These are phyloP conservation scores for Talaromyces nanjingensis DNA, from an alignment of 495 filamentous ascomycete genomes.

Conservation along the genomic window DNA sequence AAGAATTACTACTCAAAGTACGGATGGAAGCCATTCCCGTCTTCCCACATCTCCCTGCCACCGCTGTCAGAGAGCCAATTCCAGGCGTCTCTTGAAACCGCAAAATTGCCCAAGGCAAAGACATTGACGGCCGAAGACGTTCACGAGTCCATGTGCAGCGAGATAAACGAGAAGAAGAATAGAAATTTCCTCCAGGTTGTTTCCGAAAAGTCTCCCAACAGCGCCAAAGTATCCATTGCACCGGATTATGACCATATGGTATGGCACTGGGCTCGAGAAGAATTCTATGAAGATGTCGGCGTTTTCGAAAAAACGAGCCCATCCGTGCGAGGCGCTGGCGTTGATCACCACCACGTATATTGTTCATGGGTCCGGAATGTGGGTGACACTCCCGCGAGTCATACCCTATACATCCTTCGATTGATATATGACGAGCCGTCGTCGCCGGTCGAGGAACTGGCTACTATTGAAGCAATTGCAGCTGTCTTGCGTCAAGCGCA, in stretches of 20 bases:
- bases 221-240: constrained; percentile 53
- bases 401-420: constrained; percentile 72
- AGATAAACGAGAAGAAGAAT: constrained; percentile 23
- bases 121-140: constrained; percentile 25
- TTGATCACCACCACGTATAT: constrained; percentile 53
- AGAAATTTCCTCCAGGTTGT: constrained; percentile 24
- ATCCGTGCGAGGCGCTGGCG: constrained; percentile 60
- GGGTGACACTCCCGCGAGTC: constrained; percentile 45
- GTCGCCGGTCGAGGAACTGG: constrained; percentile 30
- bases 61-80: constrained; percentile 26
- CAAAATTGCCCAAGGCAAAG: constrained; percentile 15
- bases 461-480: constrained; percentile 36
- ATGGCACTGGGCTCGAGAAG: constrained; percentile 86
- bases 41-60: constrained; percentile 60
- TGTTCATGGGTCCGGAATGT: constrained; percentile 77
- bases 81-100: constrained; percentile 10
- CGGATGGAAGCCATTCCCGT: constrained; percentile 73
- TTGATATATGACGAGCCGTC: constrained; percentile 59
- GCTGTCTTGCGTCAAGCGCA: constrained; percentile 48
- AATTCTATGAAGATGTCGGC: constrained; percentile 62
- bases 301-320: constrained; percentile 35
- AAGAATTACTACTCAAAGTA: constrained; percentile 80
- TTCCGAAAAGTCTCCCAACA: constrained; percentile 24
- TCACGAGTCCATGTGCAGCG: constrained; percentile 28
- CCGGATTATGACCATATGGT: constrained; percentile 66